Conservation (phyloP, 768 basidiomycete genomes). For the Termitomyces sp. region DNA sequence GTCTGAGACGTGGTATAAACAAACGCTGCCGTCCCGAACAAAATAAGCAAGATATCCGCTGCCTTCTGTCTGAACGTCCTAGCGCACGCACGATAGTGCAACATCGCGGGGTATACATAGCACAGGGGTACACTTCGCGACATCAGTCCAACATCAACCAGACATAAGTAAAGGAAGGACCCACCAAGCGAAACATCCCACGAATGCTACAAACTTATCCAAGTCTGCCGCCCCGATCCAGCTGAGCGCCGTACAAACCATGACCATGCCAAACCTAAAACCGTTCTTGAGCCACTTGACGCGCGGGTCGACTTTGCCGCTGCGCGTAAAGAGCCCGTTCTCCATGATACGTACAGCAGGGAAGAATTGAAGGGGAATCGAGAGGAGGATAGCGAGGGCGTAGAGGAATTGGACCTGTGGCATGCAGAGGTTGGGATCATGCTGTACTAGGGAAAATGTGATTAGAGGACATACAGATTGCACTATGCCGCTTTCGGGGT, state of each 20-base stretch:
- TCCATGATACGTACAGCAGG: slow-evolving; percentile 97
- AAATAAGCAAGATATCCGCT: slow-evolving; percentile 65
- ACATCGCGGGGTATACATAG: slow-evolving; percentile 90
- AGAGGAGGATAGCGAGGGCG: slow-evolving; percentile 88
- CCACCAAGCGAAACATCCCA: slow-evolving; percentile 93
- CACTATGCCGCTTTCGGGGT: slow-evolving; percentile 77
- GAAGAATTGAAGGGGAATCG: slow-evolving; percentile 94
- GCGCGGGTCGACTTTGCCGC: slow-evolving; percentile 72
- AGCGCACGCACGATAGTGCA: slow-evolving; percentile 87
- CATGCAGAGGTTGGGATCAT: not conserved
- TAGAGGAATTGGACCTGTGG: slow-evolving; percentile 76
- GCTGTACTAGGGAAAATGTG: not conserved
- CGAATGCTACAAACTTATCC: slow-evolving; percentile 92
- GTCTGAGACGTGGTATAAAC: slow-evolving; percentile 82
- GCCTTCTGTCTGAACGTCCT: slow-evolving; percentile 60
- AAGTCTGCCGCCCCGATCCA: slow-evolving; percentile 82
- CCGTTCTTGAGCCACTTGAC: slow-evolving; percentile 98
- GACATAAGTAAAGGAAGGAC: too few relatives aligned
- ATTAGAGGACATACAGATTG: slow-evolving; percentile 59
- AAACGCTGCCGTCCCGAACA: slow-evolving; percentile 70
- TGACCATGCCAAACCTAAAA: slow-evolving; percentile 71
- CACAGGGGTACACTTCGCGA: slow-evolving; percentile 78
- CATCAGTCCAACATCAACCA: too few relatives aligned
- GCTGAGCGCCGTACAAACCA: slow-evolving; percentile 77
- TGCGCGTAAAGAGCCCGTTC: slow-evolving; percentile 85